Evolutionary conservation across 192 early-diverging fungal species (phyloP), one percentile per base, ranked within the genome.

Genomic region (Podila epigama): DNA sequence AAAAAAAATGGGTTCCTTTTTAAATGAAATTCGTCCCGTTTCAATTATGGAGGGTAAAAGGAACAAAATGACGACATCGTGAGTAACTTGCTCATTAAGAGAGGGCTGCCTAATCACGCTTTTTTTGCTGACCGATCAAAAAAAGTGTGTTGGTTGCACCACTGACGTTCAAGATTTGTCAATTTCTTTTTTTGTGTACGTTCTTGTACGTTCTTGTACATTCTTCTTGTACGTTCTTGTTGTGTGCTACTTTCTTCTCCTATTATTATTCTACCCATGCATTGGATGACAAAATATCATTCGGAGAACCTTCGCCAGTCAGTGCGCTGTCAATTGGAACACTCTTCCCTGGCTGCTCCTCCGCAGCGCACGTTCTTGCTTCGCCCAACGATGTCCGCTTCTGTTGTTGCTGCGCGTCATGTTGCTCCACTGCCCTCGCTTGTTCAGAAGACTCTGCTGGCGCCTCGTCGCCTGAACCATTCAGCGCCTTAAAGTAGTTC

Each of bases 401-500:
- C 28, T 60, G 54, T 5, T 77, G 60, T 52, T 61, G 53, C 27
- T 66, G 54, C 18, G 8, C 41, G 10, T 73, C 58, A 1, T 48
- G 55, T 34, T 65, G 48, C 28, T 29, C 16, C 1, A 20, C 44
- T 48, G 44, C n/a, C 12, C n/a, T 66, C 1, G 62, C 33, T 27
- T 64, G 62, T 16, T 54, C 48, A 6, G 54, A 52, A 2, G 51
- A 36, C 35, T 65, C 34, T 20, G 39, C 51, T 25, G 25, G 25
- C 10, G 29, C 18, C 0, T 53, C 52, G 16, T 77, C 73, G 13
- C 13, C 27, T n/a, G 60, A 22, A 0, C 73, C 73, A 32, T 60
- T 77, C 41, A 77, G 27, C 15, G 73, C 73, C 32, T 68, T 68
- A 33, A 77, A 77, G 36, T 77, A 77, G 39, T 68, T 77, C 29